These are phyloP conservation scores for Cystobasidium ongulense DNA, from an alignment of 768 basidiomycete species.

Conservation along the genomic window DNA sequence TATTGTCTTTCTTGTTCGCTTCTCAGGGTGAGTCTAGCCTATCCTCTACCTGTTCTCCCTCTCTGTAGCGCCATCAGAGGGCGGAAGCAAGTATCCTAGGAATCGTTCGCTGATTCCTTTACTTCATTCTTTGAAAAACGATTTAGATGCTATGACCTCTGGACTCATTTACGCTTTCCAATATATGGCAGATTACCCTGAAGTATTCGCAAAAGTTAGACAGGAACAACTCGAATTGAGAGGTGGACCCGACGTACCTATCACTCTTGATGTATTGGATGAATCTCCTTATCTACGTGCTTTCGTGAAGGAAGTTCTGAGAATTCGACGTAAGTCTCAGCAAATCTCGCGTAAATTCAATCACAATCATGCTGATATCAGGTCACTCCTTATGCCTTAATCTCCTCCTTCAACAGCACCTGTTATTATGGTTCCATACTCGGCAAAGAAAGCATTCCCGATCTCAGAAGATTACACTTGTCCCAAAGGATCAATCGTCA, in stretches of 20 bases:
- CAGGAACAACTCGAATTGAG: conserved; percentile 83
- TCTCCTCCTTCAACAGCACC: conserved; percentile 57
- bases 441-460: conserved; percentile 77
- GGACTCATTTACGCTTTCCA: conserved; percentile 95
- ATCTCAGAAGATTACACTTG: conserved; percentile 86
- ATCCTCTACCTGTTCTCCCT: background rate
- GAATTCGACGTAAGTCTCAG: conserved; percentile 43
- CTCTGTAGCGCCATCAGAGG: no score
- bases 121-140: conserved; percentile 42
- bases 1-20: conserved; percentile 94
- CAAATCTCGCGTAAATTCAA: background rate
- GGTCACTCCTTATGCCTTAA: background rate
- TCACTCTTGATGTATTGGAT: conserved; percentile 82
- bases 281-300: conserved; percentile 88
- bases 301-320: conserved; percentile 84
- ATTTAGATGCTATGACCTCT: conserved; percentile 95
- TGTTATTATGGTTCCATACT: conserved; percentile 98
- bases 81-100: no score
- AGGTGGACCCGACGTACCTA: conserved; percentile 63
- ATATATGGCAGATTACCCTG: conserved; percentile 85
- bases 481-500: conserved; percentile 83
- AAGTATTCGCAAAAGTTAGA: conserved; percentile 74
- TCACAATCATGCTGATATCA: background rate
- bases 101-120: background rate
- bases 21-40: conserved; percentile 56